Conservation (phyloP, 1,284 basidiomycete genomes). For the Takashimella koratensis region DNA sequence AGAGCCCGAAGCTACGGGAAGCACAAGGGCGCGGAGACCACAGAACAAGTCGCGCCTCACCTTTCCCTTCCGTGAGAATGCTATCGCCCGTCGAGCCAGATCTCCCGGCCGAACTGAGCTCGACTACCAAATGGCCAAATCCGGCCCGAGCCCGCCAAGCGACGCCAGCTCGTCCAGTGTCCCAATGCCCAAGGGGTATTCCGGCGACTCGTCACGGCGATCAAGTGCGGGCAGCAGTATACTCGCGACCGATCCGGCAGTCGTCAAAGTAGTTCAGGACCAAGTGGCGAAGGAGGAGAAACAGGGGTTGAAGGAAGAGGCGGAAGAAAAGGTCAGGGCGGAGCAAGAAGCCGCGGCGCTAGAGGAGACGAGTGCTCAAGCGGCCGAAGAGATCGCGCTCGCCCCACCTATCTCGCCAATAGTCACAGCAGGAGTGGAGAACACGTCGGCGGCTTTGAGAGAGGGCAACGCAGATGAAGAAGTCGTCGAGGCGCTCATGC, state of each 20-base stretch:
- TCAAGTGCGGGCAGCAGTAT: not conserved
- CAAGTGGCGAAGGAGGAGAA: constrained; percentile 46
- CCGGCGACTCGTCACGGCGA: not conserved
- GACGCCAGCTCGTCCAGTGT: constrained; percentile 1
- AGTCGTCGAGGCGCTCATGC: constrained; percentile 19
- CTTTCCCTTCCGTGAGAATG: constrained; percentile 44
- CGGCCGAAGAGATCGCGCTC: not conserved
- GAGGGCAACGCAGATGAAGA: constrained; percentile 24
- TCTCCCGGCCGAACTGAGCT: constrained; percentile 29
- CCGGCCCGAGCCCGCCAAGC: not conserved
- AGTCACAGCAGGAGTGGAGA: not conserved
- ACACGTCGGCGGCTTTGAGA: not conserved
- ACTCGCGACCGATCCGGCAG: not conserved
- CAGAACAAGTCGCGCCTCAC: constrained; percentile 5
- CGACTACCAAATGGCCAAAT: constrained; percentile 29
- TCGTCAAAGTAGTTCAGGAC: constrained; percentile 1
- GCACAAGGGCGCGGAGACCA: not conserved
- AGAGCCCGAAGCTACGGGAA: not conserved
- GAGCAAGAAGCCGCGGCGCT: constrained; percentile 5
- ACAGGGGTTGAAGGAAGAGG: constrained; percentile 55
- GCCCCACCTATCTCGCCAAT: not conserved
- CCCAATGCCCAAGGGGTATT: not conserved
- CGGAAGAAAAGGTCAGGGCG: constrained; percentile 36
- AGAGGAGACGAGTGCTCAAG: not conserved
- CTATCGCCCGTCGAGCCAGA: constrained; percentile 35